phyloP scores from a whole-genome alignment of 495 filamentous ascomycete species.

The Cladorrhinum samala region DNA sequence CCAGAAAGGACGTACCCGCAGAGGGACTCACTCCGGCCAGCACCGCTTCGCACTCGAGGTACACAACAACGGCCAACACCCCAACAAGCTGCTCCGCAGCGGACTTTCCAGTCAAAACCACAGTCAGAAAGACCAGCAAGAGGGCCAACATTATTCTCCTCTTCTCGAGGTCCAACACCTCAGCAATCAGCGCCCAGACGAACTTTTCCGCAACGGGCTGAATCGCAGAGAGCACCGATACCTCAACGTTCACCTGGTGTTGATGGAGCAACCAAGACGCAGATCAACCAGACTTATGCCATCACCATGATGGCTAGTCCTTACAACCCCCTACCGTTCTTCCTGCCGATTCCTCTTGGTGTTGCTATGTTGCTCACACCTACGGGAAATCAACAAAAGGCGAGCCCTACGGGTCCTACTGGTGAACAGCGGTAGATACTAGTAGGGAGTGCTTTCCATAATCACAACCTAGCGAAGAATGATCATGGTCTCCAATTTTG shows the following conservation, averaged over 20 bases:
- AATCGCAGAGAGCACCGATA: not conserved
- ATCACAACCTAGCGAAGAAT: too few relatives aligned
- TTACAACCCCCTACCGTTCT: conserved; percentile 20
- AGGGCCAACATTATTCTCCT: not conserved
- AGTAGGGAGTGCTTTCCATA: too few relatives aligned
- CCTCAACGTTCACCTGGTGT: not conserved
- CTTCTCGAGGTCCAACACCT: not conserved
- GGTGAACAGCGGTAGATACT: too few relatives aligned
- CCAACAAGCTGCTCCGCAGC: not conserved
- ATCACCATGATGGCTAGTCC: conserved; percentile 23
- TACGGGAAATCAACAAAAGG: not conserved
- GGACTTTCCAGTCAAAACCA: not conserved
- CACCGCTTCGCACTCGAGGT: not conserved
- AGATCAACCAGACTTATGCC: conserved; percentile 22
- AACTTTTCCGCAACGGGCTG: not conserved
- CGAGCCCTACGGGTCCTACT: too few relatives aligned
- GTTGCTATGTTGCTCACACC: conserved; percentile 17
- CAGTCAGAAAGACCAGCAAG: not conserved
- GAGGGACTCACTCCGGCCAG: not conserved
- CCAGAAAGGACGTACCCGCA: not conserved
- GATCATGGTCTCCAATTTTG: too few relatives aligned
- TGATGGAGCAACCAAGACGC: conserved; percentile 21
- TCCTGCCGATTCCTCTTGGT: conserved; percentile 21
- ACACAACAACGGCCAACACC: not conserved
- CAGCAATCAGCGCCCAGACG: not conserved